These are phyloP conservation scores for Lactarius indigo DNA, from an alignment of 768 basidiomycete genomes.

Conservation along the genomic window DNA sequence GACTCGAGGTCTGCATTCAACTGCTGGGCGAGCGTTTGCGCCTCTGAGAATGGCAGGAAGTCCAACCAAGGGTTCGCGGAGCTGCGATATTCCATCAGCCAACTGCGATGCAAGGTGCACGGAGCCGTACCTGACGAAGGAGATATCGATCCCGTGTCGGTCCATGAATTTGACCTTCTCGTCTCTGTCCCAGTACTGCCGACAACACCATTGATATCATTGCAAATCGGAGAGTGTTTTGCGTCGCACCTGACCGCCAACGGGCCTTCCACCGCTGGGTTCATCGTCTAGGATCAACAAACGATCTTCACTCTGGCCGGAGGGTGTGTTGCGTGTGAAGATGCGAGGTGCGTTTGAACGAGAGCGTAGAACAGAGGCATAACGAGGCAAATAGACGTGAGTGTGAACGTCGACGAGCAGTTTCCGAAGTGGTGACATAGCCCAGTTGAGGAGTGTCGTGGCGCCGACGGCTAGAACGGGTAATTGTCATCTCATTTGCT, in stretches of 20 bases:
- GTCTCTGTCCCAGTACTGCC: conserved; percentile 69
- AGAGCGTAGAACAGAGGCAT: conserved; percentile 63
- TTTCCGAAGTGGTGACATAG: conserved; percentile 25
- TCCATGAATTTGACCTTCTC: conserved; percentile 88
- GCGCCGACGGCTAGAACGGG: not conserved
- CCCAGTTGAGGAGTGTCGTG: not conserved
- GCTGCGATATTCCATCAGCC: conserved; percentile 37
- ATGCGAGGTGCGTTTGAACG: conserved; percentile 67
- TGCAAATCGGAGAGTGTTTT: not conserved
- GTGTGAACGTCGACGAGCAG: conserved; percentile 81
- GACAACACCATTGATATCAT: not conserved
- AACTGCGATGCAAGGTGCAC: conserved; percentile 7
- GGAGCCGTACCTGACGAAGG: conserved; percentile 61
- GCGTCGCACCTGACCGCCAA: conserved; percentile 63
- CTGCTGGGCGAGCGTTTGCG: conserved; percentile 59
- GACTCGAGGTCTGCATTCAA: conserved; percentile 75
- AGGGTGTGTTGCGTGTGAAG: conserved; percentile 43
- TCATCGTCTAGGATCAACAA: conserved; percentile 77
- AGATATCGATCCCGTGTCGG: conserved; percentile 73
- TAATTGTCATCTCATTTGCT: not conserved
- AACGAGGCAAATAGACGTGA: conserved; percentile 80
- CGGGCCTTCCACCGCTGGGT: conserved; percentile 73
- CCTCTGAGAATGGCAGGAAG: conserved; percentile 69
- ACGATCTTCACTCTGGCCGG: conserved; percentile 58
- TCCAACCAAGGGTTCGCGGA: conserved; percentile 93